Evolutionary conservation across 768 basidiomycete species (phyloP).

Genomic region (Dentipellis fragilis): DNA sequence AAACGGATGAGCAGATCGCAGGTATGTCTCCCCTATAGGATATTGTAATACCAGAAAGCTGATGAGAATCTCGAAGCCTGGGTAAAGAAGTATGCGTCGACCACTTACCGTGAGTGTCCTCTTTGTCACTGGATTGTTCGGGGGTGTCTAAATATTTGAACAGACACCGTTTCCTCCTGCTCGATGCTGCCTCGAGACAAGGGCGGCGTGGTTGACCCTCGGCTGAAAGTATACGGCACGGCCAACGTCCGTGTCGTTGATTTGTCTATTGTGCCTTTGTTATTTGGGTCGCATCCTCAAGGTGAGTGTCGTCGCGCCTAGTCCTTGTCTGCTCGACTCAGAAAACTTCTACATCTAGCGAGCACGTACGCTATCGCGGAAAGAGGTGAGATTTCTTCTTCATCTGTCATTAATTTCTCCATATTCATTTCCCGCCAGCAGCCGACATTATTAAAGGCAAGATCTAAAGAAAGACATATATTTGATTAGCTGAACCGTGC

Average conservation of each 20-base stretch:
- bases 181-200: conserved; percentile 46
- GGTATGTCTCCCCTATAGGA: background rate
- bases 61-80: too few relatives aligned
- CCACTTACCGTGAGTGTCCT: conserved; percentile 15
- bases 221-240: conserved; percentile 45
- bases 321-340: background rate
- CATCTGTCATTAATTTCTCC: background rate
- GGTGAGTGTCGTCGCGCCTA: conserved; percentile 16
- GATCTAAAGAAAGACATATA: background rate
- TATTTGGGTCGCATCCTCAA: conserved; percentile 38
- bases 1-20: conserved; percentile 20
- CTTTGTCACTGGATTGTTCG: background rate
- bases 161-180: conserved; percentile 38
- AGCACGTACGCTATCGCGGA: conserved; percentile 38
- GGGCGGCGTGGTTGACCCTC: conserved; percentile 40
- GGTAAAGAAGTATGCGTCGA: conserved; percentile 16
- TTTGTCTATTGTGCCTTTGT: conserved; percentile 43
- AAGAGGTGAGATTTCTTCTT: conserved; percentile 24
- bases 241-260: conserved; percentile 46
- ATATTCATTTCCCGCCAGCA: conserved; percentile 5
- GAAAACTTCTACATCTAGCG: conserved; percentile 17
- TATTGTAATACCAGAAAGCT: too few relatives aligned
- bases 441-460: conserved; percentile 21
- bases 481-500: too few relatives aligned
- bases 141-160: background rate